Conservation (phyloP, 176 grass and related monocot species). For the Oryza longistaminata region DNA sequence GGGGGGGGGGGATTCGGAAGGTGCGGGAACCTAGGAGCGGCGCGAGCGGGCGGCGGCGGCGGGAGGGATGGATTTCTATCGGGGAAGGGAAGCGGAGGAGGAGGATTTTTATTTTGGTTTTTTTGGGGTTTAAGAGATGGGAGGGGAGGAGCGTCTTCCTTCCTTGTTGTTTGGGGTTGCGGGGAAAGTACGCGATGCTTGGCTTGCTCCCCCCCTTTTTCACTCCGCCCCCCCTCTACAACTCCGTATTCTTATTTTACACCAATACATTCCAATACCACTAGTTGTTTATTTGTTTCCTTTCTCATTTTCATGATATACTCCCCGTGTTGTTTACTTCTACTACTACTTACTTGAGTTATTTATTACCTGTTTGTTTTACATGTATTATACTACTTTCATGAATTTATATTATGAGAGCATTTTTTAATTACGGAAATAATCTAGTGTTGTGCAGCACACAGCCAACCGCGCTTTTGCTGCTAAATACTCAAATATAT, state of each 20-base stretch:
- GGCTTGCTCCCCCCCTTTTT: background rate
- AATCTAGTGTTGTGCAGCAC: too few species aligned
- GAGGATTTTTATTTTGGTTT: conserved; percentile 33
- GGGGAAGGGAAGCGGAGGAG: background rate
- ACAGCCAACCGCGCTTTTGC: too few species aligned
- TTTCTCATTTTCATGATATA: too few species aligned
- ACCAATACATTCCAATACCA: background rate
- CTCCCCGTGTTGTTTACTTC: too few species aligned
- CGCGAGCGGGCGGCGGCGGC: conserved; percentile 10
- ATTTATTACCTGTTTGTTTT: too few species aligned
- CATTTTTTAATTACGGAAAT: too few species aligned
- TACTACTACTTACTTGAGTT: too few species aligned
- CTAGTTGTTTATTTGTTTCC: too few species aligned
- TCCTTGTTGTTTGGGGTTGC: conserved; percentile 16
- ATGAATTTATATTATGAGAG: too few species aligned
- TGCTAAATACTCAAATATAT: too few species aligned
- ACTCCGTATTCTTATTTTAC: background rate
- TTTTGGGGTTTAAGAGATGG: conserved; percentile 42
- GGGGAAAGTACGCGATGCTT: conserved; percentile 38
- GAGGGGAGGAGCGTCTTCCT: background rate
- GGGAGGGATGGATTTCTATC: conserved; percentile 1
- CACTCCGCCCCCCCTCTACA: background rate
- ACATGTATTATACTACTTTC: too few species aligned
- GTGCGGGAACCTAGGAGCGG: conserved; percentile 31
- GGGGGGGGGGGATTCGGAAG: background rate